Evolutionary conservation across 495 filamentous ascomycete genomes (phyloP).

Genomic region (Xylaria nigripes): DNA sequence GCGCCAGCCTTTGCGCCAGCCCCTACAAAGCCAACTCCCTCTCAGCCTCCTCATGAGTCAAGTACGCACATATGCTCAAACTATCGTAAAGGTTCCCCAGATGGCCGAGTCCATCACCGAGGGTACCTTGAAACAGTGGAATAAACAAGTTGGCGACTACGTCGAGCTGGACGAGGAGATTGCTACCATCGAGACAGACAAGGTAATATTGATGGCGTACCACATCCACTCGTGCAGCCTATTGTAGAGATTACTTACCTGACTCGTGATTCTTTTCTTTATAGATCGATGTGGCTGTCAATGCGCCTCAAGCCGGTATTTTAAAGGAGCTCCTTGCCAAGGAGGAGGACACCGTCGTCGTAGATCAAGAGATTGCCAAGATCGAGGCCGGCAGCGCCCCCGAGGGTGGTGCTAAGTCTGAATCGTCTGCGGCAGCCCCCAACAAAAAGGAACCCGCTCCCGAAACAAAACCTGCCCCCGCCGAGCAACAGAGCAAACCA

Average conservation of each 20-base stretch:
- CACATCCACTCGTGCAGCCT: neutral
- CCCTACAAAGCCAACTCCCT: constrained; percentile 19
- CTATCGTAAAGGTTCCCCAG: constrained; percentile 83
- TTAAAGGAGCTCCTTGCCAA: constrained; percentile 88
- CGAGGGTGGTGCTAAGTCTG: constrained; percentile 44
- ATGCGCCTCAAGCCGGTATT: constrained; percentile 83
- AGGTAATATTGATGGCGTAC: constrained; percentile 50
- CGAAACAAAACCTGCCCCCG: constrained; percentile 46
- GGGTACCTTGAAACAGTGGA: constrained; percentile 92
- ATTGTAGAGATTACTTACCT: neutral
- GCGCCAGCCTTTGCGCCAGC: constrained; percentile 33
- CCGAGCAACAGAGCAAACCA: constrained; percentile 40
- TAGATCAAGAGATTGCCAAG: constrained; percentile 84
- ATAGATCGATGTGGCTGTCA: constrained; percentile 91
- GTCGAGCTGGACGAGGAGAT: constrained; percentile 97
- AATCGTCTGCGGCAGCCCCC: constrained; percentile 54
- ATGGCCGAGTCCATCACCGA: constrained; percentile 99
- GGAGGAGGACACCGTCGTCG: constrained; percentile 91
- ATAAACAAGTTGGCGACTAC: constrained; percentile 89
- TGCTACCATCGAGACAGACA: constrained; percentile 99
- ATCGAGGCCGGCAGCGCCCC: constrained; percentile 68
- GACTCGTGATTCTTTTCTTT: neutral
- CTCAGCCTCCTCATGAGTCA: constrained; percentile 42
- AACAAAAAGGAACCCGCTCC: constrained; percentile 48
- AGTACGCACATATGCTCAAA: constrained; percentile 59